Evolutionary conservation across 371 early-diverging fungal species (phyloP).

Genomic region (Entomophthora muscae): DNA sequence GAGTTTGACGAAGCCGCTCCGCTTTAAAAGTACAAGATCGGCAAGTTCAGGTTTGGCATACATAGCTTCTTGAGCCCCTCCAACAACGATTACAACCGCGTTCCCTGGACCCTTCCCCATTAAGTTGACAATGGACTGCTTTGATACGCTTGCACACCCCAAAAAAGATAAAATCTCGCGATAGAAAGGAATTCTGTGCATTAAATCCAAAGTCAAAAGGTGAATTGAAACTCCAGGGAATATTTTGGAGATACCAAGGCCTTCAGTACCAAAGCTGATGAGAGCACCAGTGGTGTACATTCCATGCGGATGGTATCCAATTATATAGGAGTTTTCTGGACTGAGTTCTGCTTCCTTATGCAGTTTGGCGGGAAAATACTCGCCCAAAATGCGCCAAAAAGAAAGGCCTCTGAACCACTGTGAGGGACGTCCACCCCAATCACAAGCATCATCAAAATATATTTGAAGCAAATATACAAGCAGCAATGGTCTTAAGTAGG

Average conservation of each 20-base stretch:
- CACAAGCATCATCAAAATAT: too few species aligned
- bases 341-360: conserved; percentile 41
- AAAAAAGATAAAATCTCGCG: too few species aligned
- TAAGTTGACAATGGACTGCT: conserved; percentile 35
- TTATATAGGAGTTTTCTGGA: conserved; percentile 51
- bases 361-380: conserved; percentile 50
- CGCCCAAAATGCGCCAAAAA: conserved; percentile 54
- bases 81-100: conserved; percentile 58
- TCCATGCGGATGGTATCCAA: conserved; percentile 67
- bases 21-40: conserved; percentile 44
- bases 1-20: conserved; percentile 61
- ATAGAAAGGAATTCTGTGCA: too few species aligned
- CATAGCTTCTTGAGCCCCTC: conserved; percentile 61
- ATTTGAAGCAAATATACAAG: too few species aligned
- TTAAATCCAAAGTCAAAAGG: too few species aligned
- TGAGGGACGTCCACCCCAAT: too few species aligned
- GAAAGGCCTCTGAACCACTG: conserved; percentile 29
- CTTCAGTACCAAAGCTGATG: too few species aligned
- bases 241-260: too few species aligned
- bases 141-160: too few species aligned
- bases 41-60: conserved; percentile 38
- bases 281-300: conserved; percentile 65
- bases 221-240: too few species aligned
- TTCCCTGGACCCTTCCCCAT: conserved; percentile 49
- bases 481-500: too few species aligned